Base-by-base conservation (phyloP, 1,284 basidiomycete species). In the Papiliotrema fonsecae region DNA sequence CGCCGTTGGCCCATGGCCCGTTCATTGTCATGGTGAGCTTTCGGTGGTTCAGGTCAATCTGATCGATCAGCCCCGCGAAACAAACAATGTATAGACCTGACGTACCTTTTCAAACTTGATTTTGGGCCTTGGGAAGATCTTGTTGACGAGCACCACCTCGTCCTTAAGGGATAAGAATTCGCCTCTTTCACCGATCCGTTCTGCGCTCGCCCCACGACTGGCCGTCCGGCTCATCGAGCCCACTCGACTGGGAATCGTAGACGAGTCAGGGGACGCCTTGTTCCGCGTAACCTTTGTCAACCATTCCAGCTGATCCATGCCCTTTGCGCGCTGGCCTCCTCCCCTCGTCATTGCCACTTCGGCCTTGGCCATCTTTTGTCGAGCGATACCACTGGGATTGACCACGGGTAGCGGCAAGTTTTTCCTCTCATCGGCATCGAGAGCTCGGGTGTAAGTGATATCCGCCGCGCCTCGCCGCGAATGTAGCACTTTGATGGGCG, bases 1-100 rank as follows among this genome's bases (percentile, higher is more conserved):
- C 14, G 76, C 69, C 81, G 50, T 86, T 85, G 10, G 88, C 89
- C 90, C 91, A 94, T 1, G 90, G 91, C 0, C 89, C 89, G 61
- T 90, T 85, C 41, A 96, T 76, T 7, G 88, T 87, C 46, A 96
- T 79, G 2, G 88, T 92, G 57, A 88, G 88, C 16, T 82, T 86
- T 25, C 89, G 80, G 62, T 83, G 88, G 4, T 79, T 79, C 36
- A 92, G 75, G 53, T 92, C 89, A 48, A 87, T 82, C 86, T 90
- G 43, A 37, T 39, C 22, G 44, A 42, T 46, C 36, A 26, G 24
- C 35, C 9, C 21, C 26, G 26, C 21, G 6, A 44, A 18, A 27
- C 13, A 22, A 22, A 5, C 3, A 31, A 18, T 10, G 5, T 2
- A 26, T n/a, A 3, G 42, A 26, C 13, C 16, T 2, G 7, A 49